Conservation (phyloP, 2,329 filamentous ascomycete genomes). For the Xylariomycetidae sp. region DNA sequence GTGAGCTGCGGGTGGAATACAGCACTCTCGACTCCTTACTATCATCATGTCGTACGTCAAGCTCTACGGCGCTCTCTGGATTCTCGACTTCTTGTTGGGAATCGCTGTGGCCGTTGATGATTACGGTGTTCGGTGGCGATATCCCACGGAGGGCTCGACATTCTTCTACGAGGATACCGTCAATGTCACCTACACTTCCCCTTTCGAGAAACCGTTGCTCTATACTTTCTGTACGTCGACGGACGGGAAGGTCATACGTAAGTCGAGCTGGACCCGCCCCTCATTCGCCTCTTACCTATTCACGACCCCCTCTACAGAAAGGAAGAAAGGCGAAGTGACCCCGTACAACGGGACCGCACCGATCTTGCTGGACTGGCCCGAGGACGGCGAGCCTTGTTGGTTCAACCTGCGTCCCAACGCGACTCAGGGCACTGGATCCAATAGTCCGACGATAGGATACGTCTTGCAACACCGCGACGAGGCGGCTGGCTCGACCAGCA, state of each 20-base stretch:
- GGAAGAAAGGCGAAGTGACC: conserved; percentile 1
- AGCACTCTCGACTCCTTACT: too few relatives aligned
- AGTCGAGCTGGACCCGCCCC: not conserved
- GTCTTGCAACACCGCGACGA: not conserved
- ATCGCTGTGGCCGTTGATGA: not conserved
- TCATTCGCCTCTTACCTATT: not conserved
- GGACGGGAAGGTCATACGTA: not conserved
- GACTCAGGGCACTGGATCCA: conserved; percentile 2
- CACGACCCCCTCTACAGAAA: not conserved
- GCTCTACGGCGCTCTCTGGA: not conserved
- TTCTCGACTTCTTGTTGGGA: not conserved
- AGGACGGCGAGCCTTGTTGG: conserved; percentile 6
- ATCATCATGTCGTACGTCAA: not conserved
- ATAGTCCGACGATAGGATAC: conserved; percentile 3
- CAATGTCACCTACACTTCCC: conserved; percentile 4
- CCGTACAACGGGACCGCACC: conserved; percentile 5
- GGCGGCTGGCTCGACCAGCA: too few relatives aligned
- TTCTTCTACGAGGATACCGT: conserved; percentile 6
- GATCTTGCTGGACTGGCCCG: conserved; percentile 3
- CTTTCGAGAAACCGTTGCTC: conserved; percentile 3
- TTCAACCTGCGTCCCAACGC: conserved; percentile 6
- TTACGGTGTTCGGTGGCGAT: conserved; percentile 2
- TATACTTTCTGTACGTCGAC: conserved; percentile 3
- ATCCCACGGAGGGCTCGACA: conserved; percentile 1
- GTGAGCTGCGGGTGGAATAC: too few relatives aligned